Evolutionary conservation across 139 green algal genomes (phyloP).

Genomic region (Trebouxia sp.): DNA sequence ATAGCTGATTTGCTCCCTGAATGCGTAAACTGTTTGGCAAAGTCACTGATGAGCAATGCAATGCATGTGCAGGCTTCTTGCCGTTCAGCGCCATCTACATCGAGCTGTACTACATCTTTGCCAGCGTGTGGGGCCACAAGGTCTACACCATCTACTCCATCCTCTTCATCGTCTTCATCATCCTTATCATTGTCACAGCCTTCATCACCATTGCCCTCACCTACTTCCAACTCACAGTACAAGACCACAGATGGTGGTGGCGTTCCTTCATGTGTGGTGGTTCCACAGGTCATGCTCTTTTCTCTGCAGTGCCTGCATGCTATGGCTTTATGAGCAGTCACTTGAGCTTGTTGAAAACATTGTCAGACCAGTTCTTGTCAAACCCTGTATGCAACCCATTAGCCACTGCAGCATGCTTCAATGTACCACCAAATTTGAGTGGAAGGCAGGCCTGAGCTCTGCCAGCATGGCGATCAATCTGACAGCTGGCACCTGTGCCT

Average conservation of each 20-base stretch:
- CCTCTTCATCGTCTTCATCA: constrained; percentile 93
- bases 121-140: constrained; percentile 96
- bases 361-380: not conserved
- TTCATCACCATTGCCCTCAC: constrained; percentile 96
- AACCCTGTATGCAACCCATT: not conserved
- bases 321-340: not conserved
- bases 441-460: not conserved
- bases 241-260: constrained; percentile 97
- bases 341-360: not conserved
- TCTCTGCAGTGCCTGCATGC: not conserved
- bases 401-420: not conserved
- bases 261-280: constrained; percentile 94
- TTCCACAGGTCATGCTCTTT: constrained; percentile 65
- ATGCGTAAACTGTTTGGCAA: not conserved
- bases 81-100: constrained; percentile 99
- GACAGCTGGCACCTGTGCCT: not conserved
- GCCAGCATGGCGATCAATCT: too few relatives aligned
- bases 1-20: not conserved
- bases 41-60: not conserved
- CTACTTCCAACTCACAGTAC: constrained; percentile 95
- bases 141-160: constrained; percentile 95
- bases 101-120: constrained; percentile 98
- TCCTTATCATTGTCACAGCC: constrained; percentile 91
- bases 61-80: constrained; percentile 70
- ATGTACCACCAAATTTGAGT: not conserved